These are phyloP conservation scores for Sonneratia alba DNA, from an alignment of 345 rosid genomes.

Conservation along the genomic window DNA sequence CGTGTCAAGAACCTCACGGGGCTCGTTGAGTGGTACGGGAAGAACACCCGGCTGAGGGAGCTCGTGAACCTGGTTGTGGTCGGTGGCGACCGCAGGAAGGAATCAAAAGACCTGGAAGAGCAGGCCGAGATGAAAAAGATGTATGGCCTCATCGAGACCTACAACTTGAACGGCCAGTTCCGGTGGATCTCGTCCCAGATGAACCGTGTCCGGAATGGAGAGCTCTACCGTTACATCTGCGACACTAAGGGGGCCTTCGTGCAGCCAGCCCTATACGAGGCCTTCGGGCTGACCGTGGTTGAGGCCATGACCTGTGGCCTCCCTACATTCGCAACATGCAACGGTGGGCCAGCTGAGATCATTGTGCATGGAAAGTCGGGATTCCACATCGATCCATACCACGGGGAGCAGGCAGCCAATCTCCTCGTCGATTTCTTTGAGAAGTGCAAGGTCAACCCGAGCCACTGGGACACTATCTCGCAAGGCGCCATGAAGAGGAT, in stretches of 20 bases:
- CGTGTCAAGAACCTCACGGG: constrained; percentile 84
- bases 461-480: constrained; percentile 65
- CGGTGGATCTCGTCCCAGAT: constrained; percentile 88
- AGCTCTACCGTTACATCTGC: constrained; percentile 66
- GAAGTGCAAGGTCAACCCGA: constrained; percentile 50
- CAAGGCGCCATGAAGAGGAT: constrained; percentile 68
- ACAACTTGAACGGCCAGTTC: constrained; percentile 70
- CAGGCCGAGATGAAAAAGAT: constrained; percentile 90
- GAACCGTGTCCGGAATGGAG: constrained; percentile 79
- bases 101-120: constrained; percentile 84
- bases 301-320: constrained; percentile 90
- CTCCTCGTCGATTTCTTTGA: constrained; percentile 62
- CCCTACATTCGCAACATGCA: constrained; percentile 77
- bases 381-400: constrained; percentile 87
- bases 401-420: constrained; percentile 69
- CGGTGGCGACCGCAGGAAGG: constrained; percentile 88
- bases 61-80: constrained; percentile 79
- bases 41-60: constrained; percentile 58
- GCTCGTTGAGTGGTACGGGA: constrained; percentile 92
- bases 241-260: constrained; percentile 82
- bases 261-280: constrained; percentile 81
- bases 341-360: constrained; percentile 97
- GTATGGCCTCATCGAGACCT: constrained; percentile 46
- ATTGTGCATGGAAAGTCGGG: constrained; percentile 80
- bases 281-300: constrained; percentile 78